Base-by-base conservation (phyloP, 1,139 yeast species). In the Pichia sp. region DNA sequence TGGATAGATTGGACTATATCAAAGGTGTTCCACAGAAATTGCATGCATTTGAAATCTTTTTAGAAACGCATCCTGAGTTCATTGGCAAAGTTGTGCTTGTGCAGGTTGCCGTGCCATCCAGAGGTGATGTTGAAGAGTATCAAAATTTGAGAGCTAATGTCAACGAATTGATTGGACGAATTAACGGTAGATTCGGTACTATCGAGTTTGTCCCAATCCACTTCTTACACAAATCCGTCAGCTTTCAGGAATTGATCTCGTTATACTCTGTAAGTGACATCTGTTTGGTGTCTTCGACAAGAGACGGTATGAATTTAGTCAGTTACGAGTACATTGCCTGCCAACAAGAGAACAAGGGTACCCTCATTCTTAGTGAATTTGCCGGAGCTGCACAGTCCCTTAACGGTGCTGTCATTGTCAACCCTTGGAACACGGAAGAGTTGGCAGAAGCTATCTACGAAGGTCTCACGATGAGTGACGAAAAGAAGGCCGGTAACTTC, bases 301-400 rank as follows among this genome's bases (percentile, higher is more conserved):
- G 99, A 62, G 99, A 93, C 64, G 99, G 99, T 58, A 93, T 93
- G 99, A 93, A 93, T 65, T 77, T 93, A 61, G 99, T 93, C 36
- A 82, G 94, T 47, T 93, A 89, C 65, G 99, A 93, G 68, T 93
- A 93, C 67, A 89, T 94, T 61, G 97, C 99, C 1, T 91, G 98
- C 63, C 99, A 93, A 67, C 80, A 86, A 57, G 83, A 83, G 42
- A 82, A 83, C 51, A 85, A 89, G 55, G 99, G 99, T 9, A 81
- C 89, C 4, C 73, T 93, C 57, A 85, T 93, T 42, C 69, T 93
- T 52, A 84, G 95, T 40, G 99, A 93, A 67, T 93, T 93, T 70
- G 95, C 99, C 0, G 99, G 99, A 41, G 99, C 99, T n/a, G 98
- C 99, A 0, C 99, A 93, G 68, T 85, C 95, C 1, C 72, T 93